A percentile compares a stretch with the other conserved stretches of the same genome.
Conservation (phyloP, 495 filamentous ascomycete genomes). For the Aspergillus sclerotioniger region DNA sequence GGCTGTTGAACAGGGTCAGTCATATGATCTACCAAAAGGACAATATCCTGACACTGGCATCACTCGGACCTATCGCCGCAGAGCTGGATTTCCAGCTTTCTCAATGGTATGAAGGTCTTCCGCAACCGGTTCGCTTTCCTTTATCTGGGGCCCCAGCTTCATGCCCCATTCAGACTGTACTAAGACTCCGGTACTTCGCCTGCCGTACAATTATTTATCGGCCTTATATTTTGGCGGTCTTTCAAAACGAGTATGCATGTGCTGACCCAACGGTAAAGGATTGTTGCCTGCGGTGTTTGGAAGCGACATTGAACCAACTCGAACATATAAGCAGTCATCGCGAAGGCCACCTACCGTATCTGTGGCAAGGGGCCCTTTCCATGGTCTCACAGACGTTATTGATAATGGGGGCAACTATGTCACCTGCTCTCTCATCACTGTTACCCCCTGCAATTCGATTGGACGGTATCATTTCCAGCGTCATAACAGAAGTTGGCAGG, state of each 20-base stretch:
- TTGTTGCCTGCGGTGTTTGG: conserved; percentile 76
- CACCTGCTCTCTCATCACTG: conserved; percentile 64
- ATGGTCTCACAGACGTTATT: conserved; percentile 78
- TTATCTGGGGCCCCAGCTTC: conserved; percentile 60
- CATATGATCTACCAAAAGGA: conserved; percentile 79
- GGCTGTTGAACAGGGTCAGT: conserved; percentile 74
- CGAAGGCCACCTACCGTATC: conserved; percentile 81
- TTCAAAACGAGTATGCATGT: conserved; percentile 71
- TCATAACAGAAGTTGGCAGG: conserved; percentile 68
- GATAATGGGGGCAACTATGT: conserved; percentile 83
- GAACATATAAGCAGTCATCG: conserved; percentile 78
- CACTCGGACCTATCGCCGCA: conserved; percentile 70
- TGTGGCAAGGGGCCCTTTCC: conserved; percentile 80
- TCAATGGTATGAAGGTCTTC: conserved; percentile 80
- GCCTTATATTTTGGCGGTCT: conserved; percentile 75
- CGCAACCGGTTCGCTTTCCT: conserved; percentile 71
- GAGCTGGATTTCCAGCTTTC: conserved; percentile 80
- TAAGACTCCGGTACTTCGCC: conserved; percentile 76
- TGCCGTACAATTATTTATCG: conserved; percentile 84
- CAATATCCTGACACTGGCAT: conserved; percentile 62
- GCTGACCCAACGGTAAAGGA: conserved; percentile 69
- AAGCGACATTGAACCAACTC: conserved; percentile 75
- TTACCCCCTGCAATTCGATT: conserved; percentile 62
- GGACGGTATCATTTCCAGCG: conserved; percentile 71
- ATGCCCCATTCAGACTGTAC: conserved; percentile 75